Percentiles rank a stretch among this genome's conserved stretches.
These are phyloP conservation scores for Talaromyces trachyspermus DNA, from an alignment of 495 filamentous ascomycete genomes.

Conservation along the genomic window DNA sequence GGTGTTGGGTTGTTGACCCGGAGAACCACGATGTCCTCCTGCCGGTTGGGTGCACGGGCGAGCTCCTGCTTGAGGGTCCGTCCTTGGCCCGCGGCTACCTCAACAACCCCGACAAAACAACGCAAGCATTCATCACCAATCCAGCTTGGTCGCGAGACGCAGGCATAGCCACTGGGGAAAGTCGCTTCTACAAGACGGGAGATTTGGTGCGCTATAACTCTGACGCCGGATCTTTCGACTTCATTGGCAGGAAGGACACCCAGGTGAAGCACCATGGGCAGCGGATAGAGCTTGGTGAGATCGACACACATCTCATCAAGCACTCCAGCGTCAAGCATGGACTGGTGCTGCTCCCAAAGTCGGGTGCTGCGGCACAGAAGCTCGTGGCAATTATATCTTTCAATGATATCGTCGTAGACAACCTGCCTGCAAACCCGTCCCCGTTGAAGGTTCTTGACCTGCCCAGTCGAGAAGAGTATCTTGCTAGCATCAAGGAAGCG, in stretches of 20 bases:
- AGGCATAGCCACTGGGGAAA: conserved; percentile 13
- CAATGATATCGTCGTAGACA: conserved; percentile 16
- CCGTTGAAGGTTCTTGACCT: conserved; percentile 23
- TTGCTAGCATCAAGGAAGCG: conserved; percentile 26
- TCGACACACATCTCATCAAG: conserved; percentile 46
- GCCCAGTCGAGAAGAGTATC: conserved; percentile 17
- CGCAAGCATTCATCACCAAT: conserved; percentile 37
- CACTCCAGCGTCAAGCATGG: conserved; percentile 30
- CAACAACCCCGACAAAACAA: conserved; percentile 29
- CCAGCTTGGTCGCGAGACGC: conserved; percentile 28
- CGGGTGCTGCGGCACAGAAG: conserved; percentile 31
- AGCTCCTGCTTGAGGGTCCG: conserved; percentile 44
- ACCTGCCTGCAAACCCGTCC: conserved; percentile 13
- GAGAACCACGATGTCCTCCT: conserved; percentile 37
- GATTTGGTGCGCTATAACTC: conserved; percentile 56
- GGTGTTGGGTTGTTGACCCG: conserved; percentile 40
- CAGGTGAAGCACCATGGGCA: conserved; percentile 65
- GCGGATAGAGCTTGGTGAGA: conserved; percentile 57
- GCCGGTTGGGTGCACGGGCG: conserved; percentile 42
- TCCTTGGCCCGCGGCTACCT: conserved; percentile 42
- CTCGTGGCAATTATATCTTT: conserved; percentile 33
- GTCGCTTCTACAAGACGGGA: conserved; percentile 61
- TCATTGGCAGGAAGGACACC: conserved; percentile 56
- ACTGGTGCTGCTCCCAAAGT: conserved; percentile 35
- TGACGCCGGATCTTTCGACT: conserved; percentile 48